Percentiles rank a stretch among this genome's conserved stretches.
These are phyloP conservation scores for Paramyrothecium roridum DNA, from an alignment of 2,329 filamentous ascomycete genomes.

Conservation along the genomic window DNA sequence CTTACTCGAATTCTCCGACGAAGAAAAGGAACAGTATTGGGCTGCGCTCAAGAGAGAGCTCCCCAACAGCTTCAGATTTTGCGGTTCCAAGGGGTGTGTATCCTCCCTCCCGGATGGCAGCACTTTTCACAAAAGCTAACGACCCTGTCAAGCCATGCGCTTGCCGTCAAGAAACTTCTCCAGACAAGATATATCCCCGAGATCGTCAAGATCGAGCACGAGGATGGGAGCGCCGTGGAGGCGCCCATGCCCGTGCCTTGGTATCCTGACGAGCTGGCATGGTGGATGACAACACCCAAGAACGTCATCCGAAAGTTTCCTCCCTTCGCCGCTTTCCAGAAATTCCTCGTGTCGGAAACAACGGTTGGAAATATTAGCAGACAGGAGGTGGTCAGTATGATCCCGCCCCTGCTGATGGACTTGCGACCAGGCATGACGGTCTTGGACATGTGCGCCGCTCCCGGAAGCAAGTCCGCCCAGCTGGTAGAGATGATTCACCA, in stretches of 20 bases:
- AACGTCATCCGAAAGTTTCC: conserved; percentile 90
- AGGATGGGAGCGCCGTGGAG: conserved; percentile 78
- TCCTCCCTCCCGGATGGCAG: not conserved
- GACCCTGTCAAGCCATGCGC: conserved; percentile 65
- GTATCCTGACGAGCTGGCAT: conserved; percentile 94
- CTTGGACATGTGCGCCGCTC: conserved; percentile 92
- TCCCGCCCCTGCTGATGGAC: conserved; percentile 90
- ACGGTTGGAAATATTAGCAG: conserved; percentile 96
- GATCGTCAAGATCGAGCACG: conserved; percentile 78
- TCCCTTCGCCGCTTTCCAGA: conserved; percentile 93
- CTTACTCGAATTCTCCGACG: conserved; percentile 70
- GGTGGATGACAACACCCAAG: conserved; percentile 98
- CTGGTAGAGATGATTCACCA: conserved; percentile 90
- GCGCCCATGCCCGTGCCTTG: conserved; percentile 80
- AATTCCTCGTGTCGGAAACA: conserved; percentile 96
- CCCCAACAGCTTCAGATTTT: conserved; percentile 97
- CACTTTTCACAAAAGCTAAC: conserved; percentile 11
- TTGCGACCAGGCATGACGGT: conserved; percentile 88
- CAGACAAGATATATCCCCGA: conserved; percentile 87
- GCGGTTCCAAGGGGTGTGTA: conserved; percentile 81
- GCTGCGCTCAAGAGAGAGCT: conserved; percentile 76
- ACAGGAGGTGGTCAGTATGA: conserved; percentile 99
- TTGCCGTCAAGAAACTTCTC: conserved; percentile 84
- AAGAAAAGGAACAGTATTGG: conserved; percentile 83
- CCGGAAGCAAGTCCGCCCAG: conserved; percentile 95